Percentiles rank a stretch among this genome's conserved stretches.
phyloP scores from a whole-genome alignment of 2,329 filamentous ascomycete species.

The Penicillium vulpinum region DNA sequence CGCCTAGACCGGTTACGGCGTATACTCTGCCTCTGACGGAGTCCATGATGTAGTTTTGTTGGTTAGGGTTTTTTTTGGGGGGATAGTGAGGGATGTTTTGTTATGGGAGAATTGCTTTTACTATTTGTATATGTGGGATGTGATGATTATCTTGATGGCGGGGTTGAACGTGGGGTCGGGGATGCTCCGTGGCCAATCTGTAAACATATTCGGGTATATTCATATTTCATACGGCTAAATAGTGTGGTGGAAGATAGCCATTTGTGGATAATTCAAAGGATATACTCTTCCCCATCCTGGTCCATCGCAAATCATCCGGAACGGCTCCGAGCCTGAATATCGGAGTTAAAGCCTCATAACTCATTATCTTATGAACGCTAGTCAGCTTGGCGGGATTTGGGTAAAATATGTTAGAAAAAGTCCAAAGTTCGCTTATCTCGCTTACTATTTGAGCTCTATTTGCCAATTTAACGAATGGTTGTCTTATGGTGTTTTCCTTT shows the following conservation, averaged over 20 bases:
- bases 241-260: background rate
- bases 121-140: background rate
- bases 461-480: no score
- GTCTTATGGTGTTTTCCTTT: no score
- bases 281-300: background rate
- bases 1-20: constrained; percentile 52
- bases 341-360: no score
- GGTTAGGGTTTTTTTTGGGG: background rate
- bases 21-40: constrained; percentile 47
- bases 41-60: constrained; percentile 22
- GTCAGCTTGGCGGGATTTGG: no score
- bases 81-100: background rate
- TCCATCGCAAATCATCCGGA: no score
- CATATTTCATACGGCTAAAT: constrained; percentile 1
- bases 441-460: no score
- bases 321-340: background rate
- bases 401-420: no score
- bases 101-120: background rate
- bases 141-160: background rate
- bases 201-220: background rate
- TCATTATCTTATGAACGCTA: no score
- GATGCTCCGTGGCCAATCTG: background rate
- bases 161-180: constrained; percentile 8
- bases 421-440: no score
- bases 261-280: background rate